Evolutionary conservation across 345 rosid genomes (phyloP).

Genomic region (Moricandia arvensis): DNA sequence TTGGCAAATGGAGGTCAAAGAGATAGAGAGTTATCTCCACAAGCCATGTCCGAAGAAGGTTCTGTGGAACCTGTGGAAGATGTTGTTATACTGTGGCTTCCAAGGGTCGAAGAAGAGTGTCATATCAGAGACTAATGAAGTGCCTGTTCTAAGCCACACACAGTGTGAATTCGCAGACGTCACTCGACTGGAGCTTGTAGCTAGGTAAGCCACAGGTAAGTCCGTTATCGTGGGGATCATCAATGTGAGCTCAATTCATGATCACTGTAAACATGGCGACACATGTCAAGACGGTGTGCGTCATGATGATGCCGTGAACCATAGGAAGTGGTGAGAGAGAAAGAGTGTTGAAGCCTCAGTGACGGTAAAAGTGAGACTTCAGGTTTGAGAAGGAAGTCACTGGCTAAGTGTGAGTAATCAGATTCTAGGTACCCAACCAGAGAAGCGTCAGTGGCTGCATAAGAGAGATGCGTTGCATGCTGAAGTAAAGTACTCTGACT

Average conservation of each 20-base stretch:
- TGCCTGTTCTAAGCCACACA: slow-evolving; percentile 20
- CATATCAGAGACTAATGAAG: slow-evolving; percentile 5
- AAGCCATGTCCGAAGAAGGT: background rate
- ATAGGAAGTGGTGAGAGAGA: slow-evolving; percentile 28
- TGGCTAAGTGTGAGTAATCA: slow-evolving; percentile 5
- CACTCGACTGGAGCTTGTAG: slow-evolving; percentile 45
- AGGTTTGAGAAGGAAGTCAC: background rate
- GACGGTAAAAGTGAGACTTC: slow-evolving; percentile 23
- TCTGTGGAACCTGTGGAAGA: slow-evolving; percentile 7
- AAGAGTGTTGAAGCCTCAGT: slow-evolving; percentile 27
- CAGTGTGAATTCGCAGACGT: slow-evolving; percentile 41
- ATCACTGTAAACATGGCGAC: slow-evolving; percentile 64
- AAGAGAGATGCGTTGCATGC: slow-evolving; percentile 27
- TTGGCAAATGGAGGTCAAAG: slow-evolving; percentile 31
- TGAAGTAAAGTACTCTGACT: background rate
- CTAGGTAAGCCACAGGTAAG: slow-evolving; percentile 34
- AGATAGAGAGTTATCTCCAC: slow-evolving; percentile 4
- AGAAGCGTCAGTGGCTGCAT: slow-evolving; percentile 19
- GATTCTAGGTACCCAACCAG: slow-evolving; percentile 16
- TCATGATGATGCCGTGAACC: slow-evolving; percentile 36
- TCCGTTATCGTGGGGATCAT: slow-evolving; percentile 67
- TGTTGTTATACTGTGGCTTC: slow-evolving; percentile 11
- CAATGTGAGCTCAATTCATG: slow-evolving; percentile 68
- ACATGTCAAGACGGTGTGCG: slow-evolving; percentile 25
- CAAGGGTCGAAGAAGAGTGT: slow-evolving; percentile 18